These are phyloP conservation scores for Oryza rufipogon DNA, from an alignment of 176 grass and related monocot species.

Conservation along the genomic window DNA sequence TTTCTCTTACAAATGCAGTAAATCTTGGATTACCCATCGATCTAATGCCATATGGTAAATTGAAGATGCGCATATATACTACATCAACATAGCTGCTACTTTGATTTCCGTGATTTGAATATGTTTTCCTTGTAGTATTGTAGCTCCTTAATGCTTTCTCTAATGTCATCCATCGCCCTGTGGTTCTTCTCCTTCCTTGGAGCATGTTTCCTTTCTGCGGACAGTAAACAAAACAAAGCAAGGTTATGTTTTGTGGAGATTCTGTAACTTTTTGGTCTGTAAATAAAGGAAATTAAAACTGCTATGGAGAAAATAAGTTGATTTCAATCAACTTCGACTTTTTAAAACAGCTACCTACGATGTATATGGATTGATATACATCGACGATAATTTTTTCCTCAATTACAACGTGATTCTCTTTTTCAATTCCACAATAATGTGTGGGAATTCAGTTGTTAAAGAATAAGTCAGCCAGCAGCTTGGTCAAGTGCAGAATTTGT, in stretches of 20 bases:
- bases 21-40: not conserved
- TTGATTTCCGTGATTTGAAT: slow-evolving; percentile 71
- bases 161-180: slow-evolving; percentile 83
- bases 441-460: no score
- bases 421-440: not conserved
- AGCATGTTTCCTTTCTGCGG: slow-evolving; percentile 70
- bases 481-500: not conserved
- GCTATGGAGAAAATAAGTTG: not conserved
- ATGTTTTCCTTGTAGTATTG: slow-evolving; percentile 90
- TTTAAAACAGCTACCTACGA: not conserved
- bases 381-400: not conserved
- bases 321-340: not conserved
- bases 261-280: not conserved
- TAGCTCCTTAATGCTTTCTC: slow-evolving; percentile 82
- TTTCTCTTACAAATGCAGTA: not conserved
- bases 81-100: slow-evolving; percentile 28
- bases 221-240: not conserved
- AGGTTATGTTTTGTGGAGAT: not conserved
- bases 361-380: not conserved
- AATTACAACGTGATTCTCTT: not conserved
- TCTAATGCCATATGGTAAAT: not conserved
- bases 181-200: slow-evolving; percentile 74
- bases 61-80: not conserved
- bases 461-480: not conserved
- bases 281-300: not conserved